Evolutionary conservation across 2,329 filamentous ascomycete genomes (phyloP).

Genomic region (Teratosphaeria pseudoeucalypti): DNA sequence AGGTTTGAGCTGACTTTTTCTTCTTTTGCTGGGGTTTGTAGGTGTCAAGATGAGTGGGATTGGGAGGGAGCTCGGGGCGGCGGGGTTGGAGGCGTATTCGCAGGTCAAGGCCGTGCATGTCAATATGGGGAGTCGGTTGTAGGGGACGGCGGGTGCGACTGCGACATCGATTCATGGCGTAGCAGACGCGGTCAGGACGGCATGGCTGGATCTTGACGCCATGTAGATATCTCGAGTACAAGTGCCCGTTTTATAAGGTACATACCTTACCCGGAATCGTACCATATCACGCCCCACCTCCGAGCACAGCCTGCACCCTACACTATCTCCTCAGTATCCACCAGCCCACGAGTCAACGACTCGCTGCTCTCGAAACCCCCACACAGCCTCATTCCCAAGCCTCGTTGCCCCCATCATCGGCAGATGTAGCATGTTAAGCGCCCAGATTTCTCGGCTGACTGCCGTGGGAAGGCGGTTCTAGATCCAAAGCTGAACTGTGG

Average conservation of each 20-base stretch:
- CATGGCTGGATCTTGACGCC: too few species aligned
- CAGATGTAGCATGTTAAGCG: neutral
- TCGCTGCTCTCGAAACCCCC: neutral
- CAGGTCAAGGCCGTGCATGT: conserved; percentile 12
- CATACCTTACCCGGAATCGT: neutral
- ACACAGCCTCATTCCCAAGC: neutral
- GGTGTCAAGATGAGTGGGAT: conserved; percentile 27
- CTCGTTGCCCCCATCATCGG: neutral
- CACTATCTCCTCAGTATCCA: neutral
- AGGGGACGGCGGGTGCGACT: neutral
- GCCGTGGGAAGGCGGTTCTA: neutral
- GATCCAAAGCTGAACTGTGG: neutral
- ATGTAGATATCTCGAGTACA: too few species aligned
- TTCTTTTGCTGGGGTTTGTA: neutral
- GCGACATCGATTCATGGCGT: too few species aligned
- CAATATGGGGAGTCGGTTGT: conserved; percentile 9
- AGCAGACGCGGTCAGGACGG: too few species aligned
- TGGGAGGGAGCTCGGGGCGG: conserved; percentile 25
- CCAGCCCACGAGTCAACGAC: neutral
- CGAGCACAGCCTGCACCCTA: neutral
- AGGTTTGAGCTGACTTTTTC: neutral
- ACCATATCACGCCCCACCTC: neutral
- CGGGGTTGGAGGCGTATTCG: conserved; percentile 9
- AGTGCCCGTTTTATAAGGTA: neutral
- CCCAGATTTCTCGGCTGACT: neutral